These are phyloP conservation scores for Tremella mesenterica DNA, from an alignment of 768 basidiomycete genomes.

Conservation along the genomic window DNA sequence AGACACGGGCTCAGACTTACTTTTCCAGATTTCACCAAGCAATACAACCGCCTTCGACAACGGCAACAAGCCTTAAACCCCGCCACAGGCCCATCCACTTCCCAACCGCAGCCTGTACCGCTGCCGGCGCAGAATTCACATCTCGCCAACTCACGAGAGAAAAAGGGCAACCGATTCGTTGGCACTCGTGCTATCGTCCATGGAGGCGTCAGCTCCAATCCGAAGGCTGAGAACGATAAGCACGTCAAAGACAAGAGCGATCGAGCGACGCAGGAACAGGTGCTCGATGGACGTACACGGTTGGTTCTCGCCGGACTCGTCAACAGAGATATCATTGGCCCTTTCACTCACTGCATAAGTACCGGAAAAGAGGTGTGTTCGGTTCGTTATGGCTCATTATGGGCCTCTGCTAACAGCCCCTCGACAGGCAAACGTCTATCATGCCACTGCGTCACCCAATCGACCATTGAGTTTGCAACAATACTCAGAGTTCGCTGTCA, in stretches of 20 bases:
- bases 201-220: slow-evolving; percentile 62
- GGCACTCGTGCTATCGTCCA: slow-evolving; percentile 19
- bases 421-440: slow-evolving; percentile 87
- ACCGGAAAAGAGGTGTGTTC: slow-evolving; percentile 86
- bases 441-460: slow-evolving; percentile 56
- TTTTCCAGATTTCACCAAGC: slow-evolving; percentile 86
- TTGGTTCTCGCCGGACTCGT: slow-evolving; percentile 95
- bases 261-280: slow-evolving; percentile 92
- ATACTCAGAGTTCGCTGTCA: slow-evolving; percentile 67
- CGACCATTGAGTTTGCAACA: slow-evolving; percentile 15
- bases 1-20: background rate
- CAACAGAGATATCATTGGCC: slow-evolving; percentile 72
- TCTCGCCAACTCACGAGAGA: slow-evolving; percentile 11
- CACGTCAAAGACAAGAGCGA: slow-evolving; percentile 97
- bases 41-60: slow-evolving; percentile 88
- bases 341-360: slow-evolving; percentile 91
- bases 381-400: too few species aligned
- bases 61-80: slow-evolving; percentile 58
- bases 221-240: slow-evolving; percentile 80
- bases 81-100: slow-evolving; percentile 6
- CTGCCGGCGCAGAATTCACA: slow-evolving; percentile 49
- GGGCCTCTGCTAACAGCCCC: background rate
- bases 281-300: slow-evolving; percentile 89
- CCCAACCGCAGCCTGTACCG: slow-evolving; percentile 51
- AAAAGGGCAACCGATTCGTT: slow-evolving; percentile 11